A percentile compares a stretch with the other conserved stretches of the same genome.
phyloP scores from a whole-genome alignment of 306 rosid species.

The Vachellia pachyceras region DNA sequence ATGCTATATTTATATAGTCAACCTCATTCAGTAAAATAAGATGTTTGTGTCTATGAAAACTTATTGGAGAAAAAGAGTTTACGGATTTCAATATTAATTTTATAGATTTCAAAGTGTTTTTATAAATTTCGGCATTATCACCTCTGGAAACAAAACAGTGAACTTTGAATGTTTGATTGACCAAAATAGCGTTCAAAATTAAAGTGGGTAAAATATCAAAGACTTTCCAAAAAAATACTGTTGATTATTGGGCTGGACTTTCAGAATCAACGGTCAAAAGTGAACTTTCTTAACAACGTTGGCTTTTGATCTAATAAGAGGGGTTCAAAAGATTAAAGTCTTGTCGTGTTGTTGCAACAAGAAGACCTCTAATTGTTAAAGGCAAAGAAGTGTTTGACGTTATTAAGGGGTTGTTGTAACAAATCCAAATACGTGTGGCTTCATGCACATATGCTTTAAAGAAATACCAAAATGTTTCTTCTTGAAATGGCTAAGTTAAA shows the following conservation, averaged over 20 bases:
- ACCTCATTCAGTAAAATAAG: too few species aligned
- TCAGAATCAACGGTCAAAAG: not conserved
- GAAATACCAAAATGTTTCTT: not conserved
- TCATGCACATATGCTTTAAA: not conserved
- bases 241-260: not conserved
- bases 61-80: too few species aligned
- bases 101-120: too few species aligned
- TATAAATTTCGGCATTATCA: too few species aligned
- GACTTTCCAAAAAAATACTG: too few species aligned
- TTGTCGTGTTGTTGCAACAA: not conserved
- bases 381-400: not conserved
- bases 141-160: too few species aligned
- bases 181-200: too few species aligned
- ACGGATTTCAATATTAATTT: too few species aligned
- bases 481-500: not conserved
- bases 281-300: not conserved
- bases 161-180: too few species aligned
- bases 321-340: not conserved
- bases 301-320: not conserved
- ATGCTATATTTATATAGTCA: too few species aligned
- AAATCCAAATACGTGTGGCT: not conserved
- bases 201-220: too few species aligned
- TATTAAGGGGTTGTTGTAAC: not conserved
- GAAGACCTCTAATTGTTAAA: not conserved
- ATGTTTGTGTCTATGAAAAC: too few species aligned